A percentile compares a stretch with the other conserved stretches of the same genome.
Evolutionary conservation across 2,329 filamentous ascomycete genomes (phyloP).

Genomic region (Epichloe scottii): DNA sequence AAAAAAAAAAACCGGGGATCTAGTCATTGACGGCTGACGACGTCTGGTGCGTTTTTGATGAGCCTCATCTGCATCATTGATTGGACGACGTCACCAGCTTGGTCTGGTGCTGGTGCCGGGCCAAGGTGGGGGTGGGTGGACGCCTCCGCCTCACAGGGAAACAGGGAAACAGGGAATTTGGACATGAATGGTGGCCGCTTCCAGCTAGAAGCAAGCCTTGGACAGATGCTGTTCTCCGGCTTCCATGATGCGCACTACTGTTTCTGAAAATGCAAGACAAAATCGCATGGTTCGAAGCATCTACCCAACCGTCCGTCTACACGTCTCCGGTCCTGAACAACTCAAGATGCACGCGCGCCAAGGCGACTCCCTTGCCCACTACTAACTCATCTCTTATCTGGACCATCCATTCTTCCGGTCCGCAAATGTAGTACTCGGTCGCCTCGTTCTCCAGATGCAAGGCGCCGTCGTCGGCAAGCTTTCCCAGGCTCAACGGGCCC

Average conservation of each 20-base stretch:
- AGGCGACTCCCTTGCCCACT: constrained; percentile 36
- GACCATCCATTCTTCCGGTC: constrained; percentile 55
- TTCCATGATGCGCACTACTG: too few species aligned
- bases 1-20: too few species aligned
- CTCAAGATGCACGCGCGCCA: constrained; percentile 48
- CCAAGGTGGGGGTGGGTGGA: background rate
- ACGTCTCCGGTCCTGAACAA: constrained; percentile 45
- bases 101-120: background rate
- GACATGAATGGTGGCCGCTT: too few species aligned
- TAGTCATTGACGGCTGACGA: background rate
- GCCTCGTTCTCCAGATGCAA: constrained; percentile 38
- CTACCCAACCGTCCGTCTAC: background rate
- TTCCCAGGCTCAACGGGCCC: constrained; percentile 42
- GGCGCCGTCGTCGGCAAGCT: constrained; percentile 33
- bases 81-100: background rate
- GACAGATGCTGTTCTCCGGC: too few species aligned
- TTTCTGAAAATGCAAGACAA: background rate
- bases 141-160: background rate
- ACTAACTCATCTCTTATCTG: constrained; percentile 38
- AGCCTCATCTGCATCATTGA: constrained; percentile 1
- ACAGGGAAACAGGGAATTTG: too few species aligned
- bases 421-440: constrained; percentile 58
- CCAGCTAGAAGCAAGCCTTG: too few species aligned
- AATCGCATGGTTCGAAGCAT: background rate
- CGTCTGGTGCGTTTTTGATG: background rate